phyloP scores from a whole-genome alignment of 2,329 filamentous ascomycete species.

The Aspergillus intermedius region DNA sequence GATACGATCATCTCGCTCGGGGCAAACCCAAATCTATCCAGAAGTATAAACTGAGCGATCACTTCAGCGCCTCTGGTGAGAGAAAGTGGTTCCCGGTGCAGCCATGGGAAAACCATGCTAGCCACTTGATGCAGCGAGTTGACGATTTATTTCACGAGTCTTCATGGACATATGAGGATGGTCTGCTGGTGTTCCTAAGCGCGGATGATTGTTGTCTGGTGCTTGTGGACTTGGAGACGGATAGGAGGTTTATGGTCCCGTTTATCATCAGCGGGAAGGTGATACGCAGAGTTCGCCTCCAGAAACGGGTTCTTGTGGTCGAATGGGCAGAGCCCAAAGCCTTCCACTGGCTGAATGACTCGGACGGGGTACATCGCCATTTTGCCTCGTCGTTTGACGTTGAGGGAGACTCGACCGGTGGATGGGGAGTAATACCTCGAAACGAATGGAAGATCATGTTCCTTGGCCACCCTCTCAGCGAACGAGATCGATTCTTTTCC shows the following conservation, averaged over 20 bases:
- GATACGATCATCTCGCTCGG: conserved; percentile 49
- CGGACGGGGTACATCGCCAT: conserved; percentile 50
- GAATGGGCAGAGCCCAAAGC: conserved; percentile 55
- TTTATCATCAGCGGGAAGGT: conserved; percentile 47
- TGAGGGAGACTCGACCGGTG: conserved; percentile 6
- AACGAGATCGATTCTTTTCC: conserved; percentile 57
- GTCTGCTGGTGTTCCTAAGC: conserved; percentile 50
- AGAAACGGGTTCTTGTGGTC: conserved; percentile 51
- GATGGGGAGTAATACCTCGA: conserved; percentile 46
- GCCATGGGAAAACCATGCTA: conserved; percentile 37
- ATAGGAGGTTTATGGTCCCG: conserved; percentile 42
- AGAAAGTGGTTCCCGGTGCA: conserved; percentile 36
- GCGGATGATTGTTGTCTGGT: conserved; percentile 30
- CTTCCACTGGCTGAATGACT: conserved; percentile 48
- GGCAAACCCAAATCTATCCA: conserved; percentile 44
- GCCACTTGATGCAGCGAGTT: conserved; percentile 24
- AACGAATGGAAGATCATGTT: conserved; percentile 58
- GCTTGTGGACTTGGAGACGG: conserved; percentile 47
- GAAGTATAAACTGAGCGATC: conserved; percentile 39
- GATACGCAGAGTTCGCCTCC: conserved; percentile 50
- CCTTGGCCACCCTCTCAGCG: conserved; percentile 49
- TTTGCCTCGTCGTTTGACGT: conserved; percentile 57
- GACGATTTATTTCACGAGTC: conserved; percentile 32
- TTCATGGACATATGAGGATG: conserved; percentile 54
- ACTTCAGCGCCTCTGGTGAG: conserved; percentile 28